phyloP scores from a whole-genome alignment of 148 eudicot species.

The Fallopia convolvulus region DNA sequence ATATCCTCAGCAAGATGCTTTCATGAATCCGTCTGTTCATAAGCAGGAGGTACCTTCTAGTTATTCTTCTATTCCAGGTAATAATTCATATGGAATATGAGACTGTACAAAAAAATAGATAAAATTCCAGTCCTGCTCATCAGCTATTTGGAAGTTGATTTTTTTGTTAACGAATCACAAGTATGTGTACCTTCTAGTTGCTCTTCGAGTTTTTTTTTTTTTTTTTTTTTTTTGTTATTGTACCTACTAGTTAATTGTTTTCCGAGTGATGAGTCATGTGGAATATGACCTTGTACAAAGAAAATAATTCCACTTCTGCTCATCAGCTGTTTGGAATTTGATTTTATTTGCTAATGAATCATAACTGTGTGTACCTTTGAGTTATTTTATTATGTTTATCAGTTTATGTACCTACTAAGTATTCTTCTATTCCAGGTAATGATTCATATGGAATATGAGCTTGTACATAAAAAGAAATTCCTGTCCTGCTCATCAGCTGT shows the following conservation, averaged over 20 bases:
- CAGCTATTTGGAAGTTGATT: background rate
- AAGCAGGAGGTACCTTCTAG: slow-evolving; percentile 99
- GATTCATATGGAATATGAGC: background rate
- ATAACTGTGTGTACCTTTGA: background rate
- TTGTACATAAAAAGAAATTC: background rate
- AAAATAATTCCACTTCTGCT: background rate
- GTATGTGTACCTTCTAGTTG: background rate
- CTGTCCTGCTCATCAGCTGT: background rate
- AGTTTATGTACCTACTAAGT: background rate
- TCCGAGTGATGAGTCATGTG: too few species aligned
- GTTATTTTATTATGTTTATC: background rate
- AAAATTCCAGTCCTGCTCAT: background rate
- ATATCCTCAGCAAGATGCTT: slow-evolving; percentile 44
- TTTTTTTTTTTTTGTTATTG: too few species aligned
- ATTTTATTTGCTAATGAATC: background rate
- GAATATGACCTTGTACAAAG: background rate
- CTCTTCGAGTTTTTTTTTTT: too few species aligned
- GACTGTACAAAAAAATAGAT: background rate
- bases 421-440: slow-evolving; percentile 13
- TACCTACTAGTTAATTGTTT: too few species aligned
- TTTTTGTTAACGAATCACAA: background rate
- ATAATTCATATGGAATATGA: slow-evolving; percentile 33
- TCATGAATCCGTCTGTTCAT: slow-evolving; percentile 52
- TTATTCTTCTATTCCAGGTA: slow-evolving; percentile 99
- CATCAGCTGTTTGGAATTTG: background rate